These are phyloP conservation scores for Solanum lycopersicoides DNA, from an alignment of 257 asterid species.

Conservation along the genomic window DNA sequence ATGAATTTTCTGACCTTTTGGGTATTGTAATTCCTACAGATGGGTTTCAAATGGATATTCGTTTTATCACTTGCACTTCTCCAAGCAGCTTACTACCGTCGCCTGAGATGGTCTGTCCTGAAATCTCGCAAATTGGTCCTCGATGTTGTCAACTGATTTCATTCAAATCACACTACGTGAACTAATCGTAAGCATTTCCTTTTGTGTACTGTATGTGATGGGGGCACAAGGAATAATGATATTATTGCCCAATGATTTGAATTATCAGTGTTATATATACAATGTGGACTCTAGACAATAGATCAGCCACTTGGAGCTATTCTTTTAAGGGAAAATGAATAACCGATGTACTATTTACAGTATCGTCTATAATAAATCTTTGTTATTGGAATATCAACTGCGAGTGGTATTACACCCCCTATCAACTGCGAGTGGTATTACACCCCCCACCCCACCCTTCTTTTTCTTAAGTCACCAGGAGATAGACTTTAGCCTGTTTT, in stretches of 20 bases:
- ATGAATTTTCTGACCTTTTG: neutral
- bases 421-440: neutral
- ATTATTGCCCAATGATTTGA: neutral
- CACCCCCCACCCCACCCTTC: neutral
- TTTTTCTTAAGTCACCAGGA: neutral
- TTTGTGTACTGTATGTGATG: neutral
- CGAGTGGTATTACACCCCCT: neutral
- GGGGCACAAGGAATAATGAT: neutral
- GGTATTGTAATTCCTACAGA: conserved; percentile 18
- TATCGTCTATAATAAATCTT: neutral
- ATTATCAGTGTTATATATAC: neutral
- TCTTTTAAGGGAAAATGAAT: neutral
- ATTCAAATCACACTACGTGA: neutral
- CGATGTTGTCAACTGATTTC: conserved; percentile 50
- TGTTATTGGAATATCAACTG: neutral
- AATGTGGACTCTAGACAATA: neutral
- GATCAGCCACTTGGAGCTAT: neutral
- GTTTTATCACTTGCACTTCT: conserved; percentile 60
- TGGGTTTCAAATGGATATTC: conserved; percentile 69
- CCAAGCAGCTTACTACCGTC: conserved; percentile 56
- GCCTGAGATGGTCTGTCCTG: conserved; percentile 53
- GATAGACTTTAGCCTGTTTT: neutral
- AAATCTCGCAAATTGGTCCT: conserved; percentile 67
- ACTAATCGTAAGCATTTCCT: neutral
- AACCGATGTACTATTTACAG: neutral